Base-by-base conservation (phyloP, 1,284 basidiomycete species). In the Bjerkandera adusta region DNA sequence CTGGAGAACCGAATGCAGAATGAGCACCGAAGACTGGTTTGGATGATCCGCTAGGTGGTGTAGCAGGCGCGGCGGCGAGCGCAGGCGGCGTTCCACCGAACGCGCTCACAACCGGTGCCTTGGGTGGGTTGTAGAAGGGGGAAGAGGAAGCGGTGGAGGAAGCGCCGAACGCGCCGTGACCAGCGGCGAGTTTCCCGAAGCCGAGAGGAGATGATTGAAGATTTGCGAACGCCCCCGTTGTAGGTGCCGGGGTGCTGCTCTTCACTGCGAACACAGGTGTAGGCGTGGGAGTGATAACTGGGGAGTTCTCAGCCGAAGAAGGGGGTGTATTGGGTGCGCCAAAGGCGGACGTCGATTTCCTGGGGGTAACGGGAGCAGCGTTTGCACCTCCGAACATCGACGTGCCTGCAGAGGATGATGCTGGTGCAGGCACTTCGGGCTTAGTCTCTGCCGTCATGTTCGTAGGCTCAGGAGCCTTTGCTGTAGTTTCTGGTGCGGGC, bases 61-160 rank as follows among this genome's bases (percentile, higher is more conserved):
- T 57, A 13, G 57, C 39, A 18, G 44, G 11, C 13, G 15, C 25
- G 11, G 41, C 30, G 11, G 43, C 54, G 53, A 78, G 72, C 1
- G 64, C 71, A 13, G 70, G 68, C 10, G 41, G 40, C 7, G 41
- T 18, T 16, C 45, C 30, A 7, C 46, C 33, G 29, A 51, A 51
- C 3, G 50, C 46, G 24, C 34, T 34, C 13, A 63, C 58, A 7
- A 20, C 25, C 5, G 61, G 67, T 1, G 64, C 48, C 27, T 66
- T 59, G 38, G 68, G 64, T 2, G 69, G 55, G 26, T 68, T 68
- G 50, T 75, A 73, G 58, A 76, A 72, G 64, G 82, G 84, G 1
- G 81, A 79, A 1, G 83, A 84, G 15, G 65, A 59, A 16, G 59
- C 59, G 24, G 60, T 56, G n/a, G 60, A 46, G 18, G 58, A 58